Percentiles rank a stretch among this genome's conserved stretches.
These are phyloP conservation scores for Zymoseptoria crescenta DNA, from an alignment of 2,329 filamentous ascomycete genomes.

Conservation along the genomic window DNA sequence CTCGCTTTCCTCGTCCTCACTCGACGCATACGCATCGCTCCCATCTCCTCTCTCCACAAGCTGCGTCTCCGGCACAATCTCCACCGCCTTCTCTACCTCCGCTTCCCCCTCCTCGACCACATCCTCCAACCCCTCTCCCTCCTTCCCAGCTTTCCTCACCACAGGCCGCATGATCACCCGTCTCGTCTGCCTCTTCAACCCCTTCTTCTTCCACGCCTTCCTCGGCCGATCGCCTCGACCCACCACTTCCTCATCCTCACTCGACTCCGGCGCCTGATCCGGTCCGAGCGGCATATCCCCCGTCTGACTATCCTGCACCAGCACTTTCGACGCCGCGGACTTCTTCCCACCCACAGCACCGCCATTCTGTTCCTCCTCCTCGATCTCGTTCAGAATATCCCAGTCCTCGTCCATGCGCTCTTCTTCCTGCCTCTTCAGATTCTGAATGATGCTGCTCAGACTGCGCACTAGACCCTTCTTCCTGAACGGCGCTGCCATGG, in stretches of 20 bases:
- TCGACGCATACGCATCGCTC: conserved; percentile 5
- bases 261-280: conserved; percentile 36
- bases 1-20: neutral
- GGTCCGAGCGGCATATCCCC: conserved; percentile 39
- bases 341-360: conserved; percentile 12
- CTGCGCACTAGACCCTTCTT: conserved; percentile 51
- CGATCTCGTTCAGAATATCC: conserved; percentile 65
- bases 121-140: conserved; percentile 7
- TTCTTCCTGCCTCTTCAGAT: conserved; percentile 62
- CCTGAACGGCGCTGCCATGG: conserved; percentile 33
- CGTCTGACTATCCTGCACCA: conserved; percentile 38
- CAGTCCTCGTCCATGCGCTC: conserved; percentile 64
- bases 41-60: neutral
- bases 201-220: conserved; percentile 71
- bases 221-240: conserved; percentile 53
- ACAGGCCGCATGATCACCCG: conserved; percentile 48
- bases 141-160: conserved; percentile 26
- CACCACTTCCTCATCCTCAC: conserved; percentile 40
- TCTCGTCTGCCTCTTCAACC: conserved; percentile 69
- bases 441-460: conserved; percentile 66
- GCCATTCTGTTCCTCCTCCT: conserved; percentile 35
- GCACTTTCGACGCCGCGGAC: conserved; percentile 25
- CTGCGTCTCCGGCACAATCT: conserved; percentile 19
- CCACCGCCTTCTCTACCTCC: conserved; percentile 6
- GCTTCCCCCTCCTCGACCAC: conserved; percentile 7